Evolutionary conservation across 805 yeast genomes (phyloP).

Genomic region (Kurtzmaniella cleridarum): DNA sequence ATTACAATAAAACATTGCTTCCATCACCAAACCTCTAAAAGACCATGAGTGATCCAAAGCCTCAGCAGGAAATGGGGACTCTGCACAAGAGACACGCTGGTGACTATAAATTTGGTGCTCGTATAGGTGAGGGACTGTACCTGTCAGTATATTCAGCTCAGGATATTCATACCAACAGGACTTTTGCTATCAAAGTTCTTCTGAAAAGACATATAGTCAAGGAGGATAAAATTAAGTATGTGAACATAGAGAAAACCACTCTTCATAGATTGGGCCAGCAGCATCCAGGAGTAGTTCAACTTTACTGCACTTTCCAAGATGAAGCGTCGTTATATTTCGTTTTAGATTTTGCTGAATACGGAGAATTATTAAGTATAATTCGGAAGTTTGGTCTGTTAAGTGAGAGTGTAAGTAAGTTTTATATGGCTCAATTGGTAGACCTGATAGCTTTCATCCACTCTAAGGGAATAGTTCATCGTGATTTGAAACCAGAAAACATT

Average conservation of each 20-base stretch:
- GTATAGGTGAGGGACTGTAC: slow-evolving; percentile 93
- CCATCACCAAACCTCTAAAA: not conserved
- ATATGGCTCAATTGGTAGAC: slow-evolving; percentile 83
- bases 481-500: slow-evolving; percentile 91
- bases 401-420: slow-evolving; percentile 72
- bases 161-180: slow-evolving; percentile 65
- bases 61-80: not conserved
- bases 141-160: slow-evolving; percentile 88
- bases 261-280: slow-evolving; percentile 75
- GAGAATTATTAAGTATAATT: slow-evolving; percentile 81
- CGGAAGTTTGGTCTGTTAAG: slow-evolving; percentile 73
- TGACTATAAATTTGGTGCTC: slow-evolving; percentile 85
- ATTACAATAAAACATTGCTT: too few relatives aligned
- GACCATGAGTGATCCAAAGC: not conserved
- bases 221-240: slow-evolving; percentile 93
- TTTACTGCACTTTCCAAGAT: slow-evolving; percentile 94
- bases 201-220: slow-evolving; percentile 90
- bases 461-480: slow-evolving; percentile 88
- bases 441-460: slow-evolving; percentile 85
- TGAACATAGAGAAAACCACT: slow-evolving; percentile 89
- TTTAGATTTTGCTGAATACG: slow-evolving; percentile 89
- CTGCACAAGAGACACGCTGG: slow-evolving; percentile 50
- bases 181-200: slow-evolving; percentile 87
- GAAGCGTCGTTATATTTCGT: slow-evolving; percentile 83
- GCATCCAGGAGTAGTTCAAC: slow-evolving; percentile 91